phyloP scores from a whole-genome alignment of 2,329 filamentous ascomycete genomes.

The Beauveria brongniartii region DNA sequence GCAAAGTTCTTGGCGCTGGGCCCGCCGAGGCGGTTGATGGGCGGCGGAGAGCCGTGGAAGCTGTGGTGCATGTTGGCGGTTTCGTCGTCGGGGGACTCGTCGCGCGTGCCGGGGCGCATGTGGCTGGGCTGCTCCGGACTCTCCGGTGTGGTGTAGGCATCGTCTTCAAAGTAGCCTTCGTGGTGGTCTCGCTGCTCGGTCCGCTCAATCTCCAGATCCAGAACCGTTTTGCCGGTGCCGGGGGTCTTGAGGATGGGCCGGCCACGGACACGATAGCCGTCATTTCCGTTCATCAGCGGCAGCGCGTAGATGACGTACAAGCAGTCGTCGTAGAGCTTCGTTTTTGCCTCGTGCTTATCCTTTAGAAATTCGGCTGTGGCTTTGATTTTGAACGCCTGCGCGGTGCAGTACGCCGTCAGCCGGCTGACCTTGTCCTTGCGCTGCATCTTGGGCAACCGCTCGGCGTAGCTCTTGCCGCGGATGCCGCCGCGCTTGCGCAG shows the following conservation, averaged over 20 bases:
- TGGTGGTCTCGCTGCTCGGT: conserved; percentile 85
- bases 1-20: conserved; percentile 72
- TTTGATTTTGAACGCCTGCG: conserved; percentile 85
- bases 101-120: conserved; percentile 22
- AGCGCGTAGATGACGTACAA: conserved; percentile 93
- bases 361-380: conserved; percentile 83
- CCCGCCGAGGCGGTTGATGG: conserved; percentile 48
- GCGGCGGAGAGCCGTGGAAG: conserved; percentile 30
- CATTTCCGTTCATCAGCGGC: conserved; percentile 74
- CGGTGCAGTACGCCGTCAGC: conserved; percentile 93
- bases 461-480: conserved; percentile 82
- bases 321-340: conserved; percentile 96
- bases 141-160: conserved; percentile 40
- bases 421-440: conserved; percentile 80
- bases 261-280: conserved; percentile 82
- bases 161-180: conserved; percentile 81
- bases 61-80: conserved; percentile 18
- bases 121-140: conserved; percentile 25
- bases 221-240: conserved; percentile 76
- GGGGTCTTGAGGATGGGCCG: conserved; percentile 88
- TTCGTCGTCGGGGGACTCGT: conserved; percentile 21
- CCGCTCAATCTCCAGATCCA: conserved; percentile 93
- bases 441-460: conserved; percentile 81
- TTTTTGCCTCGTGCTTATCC: conserved; percentile 80
- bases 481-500: conserved; percentile 54